Base-by-base conservation (phyloP, 441 rosid species). In the Gossypium schwendimanii region DNA sequence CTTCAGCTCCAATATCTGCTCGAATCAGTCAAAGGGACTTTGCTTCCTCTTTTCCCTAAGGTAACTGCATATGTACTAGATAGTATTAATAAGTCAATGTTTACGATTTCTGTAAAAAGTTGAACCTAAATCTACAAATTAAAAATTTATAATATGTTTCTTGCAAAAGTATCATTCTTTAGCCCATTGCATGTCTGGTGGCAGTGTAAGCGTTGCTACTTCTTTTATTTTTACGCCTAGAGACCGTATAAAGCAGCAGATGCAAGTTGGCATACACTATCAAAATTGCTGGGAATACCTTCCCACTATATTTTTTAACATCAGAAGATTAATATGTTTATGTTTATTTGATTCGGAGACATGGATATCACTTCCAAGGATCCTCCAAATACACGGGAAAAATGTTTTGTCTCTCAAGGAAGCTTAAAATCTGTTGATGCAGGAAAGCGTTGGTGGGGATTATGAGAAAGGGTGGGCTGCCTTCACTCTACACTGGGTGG, bases 1-100 rank as follows among this genome's bases (percentile, higher is more conserved):
- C 90, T 73, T 89, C 97, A 80, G 96, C 93, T 85, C 98, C 97
- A 44, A 86, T 88, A 68, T 94, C 98, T 80, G 97, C 95, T 92
- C 76, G 96, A 91, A 85, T 82, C 95, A 41, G 87, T 88, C 60
- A 92, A 92, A 84, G 95, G 92, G 57, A 36, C 85, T 73, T 78
- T 90, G 65, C 87, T 91, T 79, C 98, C 93, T 79, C 81, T 81
- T 73, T 82, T 90, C 47, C 87, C 96, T 39, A 87, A 87, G 96
- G 98, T 89, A 74, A 17, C 31, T 26, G 31, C 5, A 3, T 0
- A 26, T 26, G 31, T 26, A 3, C 31, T 26, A 0, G 0, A 26
- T 26, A 26, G 31, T 3, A 26, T 26, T 26, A 26, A 26, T 26
- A 26, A 26, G 31, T 26, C 31, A 26, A 26, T 26, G 31, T 26